Percentiles rank a stretch among this genome's conserved stretches.
Evolutionary conservation across 2,329 filamentous ascomycete genomes (phyloP).

Genomic region (Colletotrichum eleusines): DNA sequence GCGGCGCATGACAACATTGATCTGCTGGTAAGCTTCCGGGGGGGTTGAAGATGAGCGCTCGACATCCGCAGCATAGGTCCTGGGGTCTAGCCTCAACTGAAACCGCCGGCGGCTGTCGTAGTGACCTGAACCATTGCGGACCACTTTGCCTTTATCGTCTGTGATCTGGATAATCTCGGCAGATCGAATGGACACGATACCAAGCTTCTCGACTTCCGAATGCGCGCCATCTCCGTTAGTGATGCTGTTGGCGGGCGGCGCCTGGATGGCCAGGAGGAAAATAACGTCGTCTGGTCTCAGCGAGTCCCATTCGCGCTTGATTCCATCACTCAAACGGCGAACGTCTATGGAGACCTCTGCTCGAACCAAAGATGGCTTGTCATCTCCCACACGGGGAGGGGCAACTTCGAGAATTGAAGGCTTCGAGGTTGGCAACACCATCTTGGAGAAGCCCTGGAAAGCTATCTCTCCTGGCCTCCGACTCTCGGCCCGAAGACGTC

Average conservation of each 20-base stretch:
- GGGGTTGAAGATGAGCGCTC: constrained; percentile 75
- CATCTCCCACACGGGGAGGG: constrained; percentile 84
- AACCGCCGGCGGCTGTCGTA: constrained; percentile 78
- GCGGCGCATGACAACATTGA: constrained; percentile 89
- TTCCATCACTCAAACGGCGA: constrained; percentile 78
- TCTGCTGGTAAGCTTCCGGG: constrained; percentile 81
- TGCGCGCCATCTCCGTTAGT: constrained; percentile 64
- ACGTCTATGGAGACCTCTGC: constrained; percentile 90
- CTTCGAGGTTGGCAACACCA: constrained; percentile 89
- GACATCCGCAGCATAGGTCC: constrained; percentile 82
- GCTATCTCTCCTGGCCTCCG: constrained; percentile 73
- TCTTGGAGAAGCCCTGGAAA: constrained; percentile 89
- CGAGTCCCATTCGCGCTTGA: constrained; percentile 90
- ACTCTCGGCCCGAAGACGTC: constrained; percentile 79
- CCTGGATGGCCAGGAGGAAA: constrained; percentile 84
- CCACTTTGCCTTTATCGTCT: constrained; percentile 83
- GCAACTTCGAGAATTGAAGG: constrained; percentile 89
- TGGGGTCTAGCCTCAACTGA: constrained; percentile 83
- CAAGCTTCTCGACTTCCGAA: constrained; percentile 70
- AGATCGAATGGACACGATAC: constrained; percentile 78
- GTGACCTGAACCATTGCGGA: constrained; percentile 73
- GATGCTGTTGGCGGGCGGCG: constrained; percentile 63
- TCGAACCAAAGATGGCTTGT: constrained; percentile 84
- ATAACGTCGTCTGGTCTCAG: constrained; percentile 89
- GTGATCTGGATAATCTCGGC: constrained; percentile 89